Base-by-base conservation (phyloP, 768 basidiomycete genomes). In the Agrocybe pediades region DNA sequence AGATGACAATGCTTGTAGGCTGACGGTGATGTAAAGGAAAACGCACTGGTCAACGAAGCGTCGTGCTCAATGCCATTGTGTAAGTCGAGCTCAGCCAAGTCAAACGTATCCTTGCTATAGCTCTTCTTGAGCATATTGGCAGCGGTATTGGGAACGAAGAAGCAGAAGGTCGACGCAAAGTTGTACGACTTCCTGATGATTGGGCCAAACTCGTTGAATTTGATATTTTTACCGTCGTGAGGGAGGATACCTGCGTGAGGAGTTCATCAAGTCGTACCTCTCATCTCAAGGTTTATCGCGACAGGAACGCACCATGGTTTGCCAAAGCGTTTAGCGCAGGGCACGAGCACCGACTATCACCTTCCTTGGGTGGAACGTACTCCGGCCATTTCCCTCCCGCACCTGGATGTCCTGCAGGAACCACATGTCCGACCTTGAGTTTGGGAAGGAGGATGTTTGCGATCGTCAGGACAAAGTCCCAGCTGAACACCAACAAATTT, bases 51-150 rank as follows among this genome's bases (percentile, higher is more conserved):
- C 19, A 88, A 70, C 0, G 85, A 86, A 0, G 72, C 85, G 61
- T 88, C 86, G 59, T 88, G 86, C 57, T 88, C 87, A 50, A 89
- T 89, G 6, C 85, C 84, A 55, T 90, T 90, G 66, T 92, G 90
- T 11, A 87, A 63, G 62, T 82, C 81, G 39, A 92, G 74, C 27
- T 92, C 88, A 8, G 72, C 70, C 11, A 92, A 71, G 61, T 91
- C 81, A 57, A 89, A 81, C 6, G 71, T 81, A 51, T 84, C 89
- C 72, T 71, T 76, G 50, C 60, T 56, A 58, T 88, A 91, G 19
- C 69, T 73, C 56, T 78, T 83, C 6, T 76, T 72, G 51, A 92
- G 67, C 70, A 85, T 72, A 6, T 72, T 64, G 2, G 90, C 87
- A 0, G 80, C 77, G 62, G 70, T 81, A 50, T 81, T 80, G 6